phyloP scores from a whole-genome alignment of 176 grass and related monocot species.

The Zoysia japonica region DNA sequence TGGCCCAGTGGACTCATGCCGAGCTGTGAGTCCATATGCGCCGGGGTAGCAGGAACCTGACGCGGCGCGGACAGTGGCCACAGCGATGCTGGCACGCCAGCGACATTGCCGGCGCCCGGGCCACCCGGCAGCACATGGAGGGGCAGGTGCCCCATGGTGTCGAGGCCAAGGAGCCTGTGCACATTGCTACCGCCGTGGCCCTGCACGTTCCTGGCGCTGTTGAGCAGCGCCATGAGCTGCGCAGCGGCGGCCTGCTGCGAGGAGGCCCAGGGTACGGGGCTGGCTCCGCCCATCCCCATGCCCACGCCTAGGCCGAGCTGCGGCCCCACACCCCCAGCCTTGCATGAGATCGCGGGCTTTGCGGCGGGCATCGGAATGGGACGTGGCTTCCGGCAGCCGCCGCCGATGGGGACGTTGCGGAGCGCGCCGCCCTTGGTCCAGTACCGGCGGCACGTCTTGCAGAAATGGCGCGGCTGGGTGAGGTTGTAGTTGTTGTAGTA shows the following conservation, averaged over 20 bases:
- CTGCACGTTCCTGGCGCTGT: conserved; percentile 46
- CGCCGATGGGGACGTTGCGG: conserved; percentile 77
- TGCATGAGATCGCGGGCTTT: conserved; percentile 44
- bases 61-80: conserved; percentile 38
- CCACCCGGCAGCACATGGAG: conserved; percentile 32
- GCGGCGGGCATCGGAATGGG: conserved; percentile 43
- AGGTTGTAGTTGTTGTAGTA: conserved; percentile 89
- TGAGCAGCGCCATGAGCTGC: conserved; percentile 65
- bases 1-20: conserved; percentile 47
- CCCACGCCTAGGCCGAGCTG: conserved; percentile 51
- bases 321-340: conserved; percentile 21
- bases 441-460: conserved; percentile 87
- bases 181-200: conserved; percentile 38
- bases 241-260: conserved; percentile 54
- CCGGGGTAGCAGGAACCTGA: conserved; percentile 1
- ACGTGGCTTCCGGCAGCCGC: conserved; percentile 66
- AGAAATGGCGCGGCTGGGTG: conserved; percentile 83
- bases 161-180: conserved; percentile 50
- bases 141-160: conserved; percentile 41
- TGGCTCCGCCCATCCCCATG: conserved; percentile 30
- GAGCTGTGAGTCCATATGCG: conserved; percentile 52
- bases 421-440: conserved; percentile 88
- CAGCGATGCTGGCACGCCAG: conserved; percentile 26
- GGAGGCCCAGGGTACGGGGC: conserved; percentile 40
- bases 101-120: conserved; percentile 23